Evolutionary conservation across 768 basidiomycete genomes (phyloP).

Genomic region (Mycena olivaceomarginata): DNA sequence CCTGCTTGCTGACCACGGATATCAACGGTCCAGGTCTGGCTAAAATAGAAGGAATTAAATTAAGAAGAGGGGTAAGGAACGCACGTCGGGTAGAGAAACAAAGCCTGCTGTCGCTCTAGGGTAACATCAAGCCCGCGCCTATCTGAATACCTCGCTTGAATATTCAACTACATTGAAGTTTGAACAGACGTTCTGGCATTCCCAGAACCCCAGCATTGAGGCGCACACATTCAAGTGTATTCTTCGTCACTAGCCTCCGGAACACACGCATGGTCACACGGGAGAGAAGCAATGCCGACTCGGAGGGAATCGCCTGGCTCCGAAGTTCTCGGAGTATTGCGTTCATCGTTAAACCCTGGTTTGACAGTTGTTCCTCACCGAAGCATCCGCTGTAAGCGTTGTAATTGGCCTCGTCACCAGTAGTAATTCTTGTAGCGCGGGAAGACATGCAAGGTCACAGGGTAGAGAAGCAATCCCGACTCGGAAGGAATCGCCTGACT

Average conservation of each 20-base stretch:
- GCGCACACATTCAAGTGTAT: constrained; percentile 4
- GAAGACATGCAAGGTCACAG: constrained; percentile 16
- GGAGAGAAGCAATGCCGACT: neutral
- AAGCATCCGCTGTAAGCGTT: constrained; percentile 21
- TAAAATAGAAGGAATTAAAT: too few species aligned
- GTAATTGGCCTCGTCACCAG: neutral
- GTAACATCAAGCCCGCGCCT: too few species aligned
- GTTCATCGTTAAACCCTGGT: constrained; percentile 14
- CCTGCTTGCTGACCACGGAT: too few species aligned
- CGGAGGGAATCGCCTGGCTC: constrained; percentile 24
- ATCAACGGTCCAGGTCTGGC: too few species aligned
- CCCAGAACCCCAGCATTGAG: constrained; percentile 3
- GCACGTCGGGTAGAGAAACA: too few species aligned
- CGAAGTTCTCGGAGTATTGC: constrained; percentile 22
- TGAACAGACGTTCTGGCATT: neutral
- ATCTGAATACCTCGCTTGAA: neutral
- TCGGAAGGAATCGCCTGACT: constrained; percentile 27
- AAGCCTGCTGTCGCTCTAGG: too few species aligned
- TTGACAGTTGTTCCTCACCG: constrained; percentile 11
- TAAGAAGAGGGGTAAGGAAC: too few species aligned
- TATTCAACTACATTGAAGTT: neutral
- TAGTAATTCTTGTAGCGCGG: constrained; percentile 20
- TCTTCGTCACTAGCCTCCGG: constrained; percentile 1
- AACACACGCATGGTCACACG: neutral
- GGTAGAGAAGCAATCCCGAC: constrained; percentile 24